Base-by-base conservation (phyloP, 2,329 filamentous ascomycete species). In the Cryphonectria parasitica region DNA sequence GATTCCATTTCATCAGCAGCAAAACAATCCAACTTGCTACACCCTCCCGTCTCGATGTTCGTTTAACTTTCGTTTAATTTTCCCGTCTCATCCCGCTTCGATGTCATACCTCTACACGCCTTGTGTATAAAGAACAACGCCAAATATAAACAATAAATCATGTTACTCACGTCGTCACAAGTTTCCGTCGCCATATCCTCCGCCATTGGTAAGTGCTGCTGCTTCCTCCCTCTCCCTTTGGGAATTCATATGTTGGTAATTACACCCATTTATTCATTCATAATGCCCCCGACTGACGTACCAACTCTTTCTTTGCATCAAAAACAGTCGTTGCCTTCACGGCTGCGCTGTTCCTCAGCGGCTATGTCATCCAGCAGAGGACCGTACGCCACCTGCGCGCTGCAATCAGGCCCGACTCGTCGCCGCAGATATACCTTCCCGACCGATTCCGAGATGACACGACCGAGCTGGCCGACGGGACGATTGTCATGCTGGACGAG, bases 331-430 rank as follows among this genome's bases (percentile, higher is more conserved):
- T 93, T 73, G 79, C 92, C 36, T 97, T 93, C 81, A 97, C 94
- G 3, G 80, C 90, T 52, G 88, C 94, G 5, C 89, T 98, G 36
- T 98, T 98, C 80, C 85, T 97, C 43, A 94, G 92, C 66, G 95
- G 95, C 76, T 97, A 97, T 79, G 88, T 90, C 3, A 87, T 97
- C 67, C 95, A 98, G 77, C 95, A 98, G 80, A 89, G 93, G 76
- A 96, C 94, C 0, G 88, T 97, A 5, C 88, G 87, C 73, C 91
- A 91, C 75, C 86, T 98, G 43, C 92, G 95, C 76, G 84, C 86
- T 69, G 92, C 92, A 25, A 91, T 97, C 76, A 87, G 86, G 74
- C 79, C 83, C 77, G 82, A 77, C 11, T 82, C 84, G 7, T 82
- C 82, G 1, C 84, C 85, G 7, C 83, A 84, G 71, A 81, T 84